Evolutionary conservation across 1,284 basidiomycete genomes (phyloP).

Genomic region (Malassezia obtusa): DNA sequence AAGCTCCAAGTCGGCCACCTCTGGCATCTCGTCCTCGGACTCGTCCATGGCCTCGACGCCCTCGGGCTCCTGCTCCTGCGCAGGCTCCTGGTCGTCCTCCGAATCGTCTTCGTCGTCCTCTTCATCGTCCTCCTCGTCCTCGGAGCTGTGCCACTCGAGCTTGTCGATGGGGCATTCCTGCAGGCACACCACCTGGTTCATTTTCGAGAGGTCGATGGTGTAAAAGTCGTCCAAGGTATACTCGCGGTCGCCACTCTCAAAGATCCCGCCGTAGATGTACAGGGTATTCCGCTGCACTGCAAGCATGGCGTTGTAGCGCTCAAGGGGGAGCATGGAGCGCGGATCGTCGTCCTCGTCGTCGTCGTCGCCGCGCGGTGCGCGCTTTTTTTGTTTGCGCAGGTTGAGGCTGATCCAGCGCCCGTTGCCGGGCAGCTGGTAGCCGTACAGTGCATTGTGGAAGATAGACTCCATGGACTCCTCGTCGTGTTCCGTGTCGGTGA

Average conservation of each 20-base stretch:
- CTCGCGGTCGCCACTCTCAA: conserved; percentile 39
- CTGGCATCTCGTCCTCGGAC: conserved; percentile 7
- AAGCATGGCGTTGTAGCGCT: conserved; percentile 85
- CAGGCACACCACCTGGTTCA: conserved; percentile 41
- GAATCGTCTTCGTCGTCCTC: conserved; percentile 22
- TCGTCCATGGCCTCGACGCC: conserved; percentile 12
- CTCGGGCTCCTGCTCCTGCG: conserved; percentile 20
- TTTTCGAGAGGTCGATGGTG: conserved; percentile 43
- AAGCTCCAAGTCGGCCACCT: conserved; percentile 4
- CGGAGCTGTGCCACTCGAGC: conserved; percentile 44
- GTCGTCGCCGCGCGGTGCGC: conserved; percentile 45
- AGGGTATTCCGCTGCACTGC: conserved; percentile 69
- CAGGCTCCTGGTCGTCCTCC: conserved; percentile 24
- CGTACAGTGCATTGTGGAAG: conserved; percentile 49
- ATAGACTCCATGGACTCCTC: conserved; percentile 67
- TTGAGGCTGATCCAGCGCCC: conserved; percentile 72
- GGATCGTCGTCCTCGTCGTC: conserved; percentile 50
- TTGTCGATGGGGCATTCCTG: conserved; percentile 42
- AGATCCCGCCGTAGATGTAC: conserved; percentile 45
- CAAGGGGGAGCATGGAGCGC: conserved; percentile 59
- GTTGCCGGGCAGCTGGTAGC: conserved; percentile 66
- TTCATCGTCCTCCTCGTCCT: conserved; percentile 25
- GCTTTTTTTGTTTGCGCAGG: conserved; percentile 54
- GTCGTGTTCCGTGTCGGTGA: conserved; percentile 74
- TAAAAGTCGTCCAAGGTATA: conserved; percentile 47